phyloP scores from a whole-genome alignment of 1,284 basidiomycete species.

The Apiotrichum siamense region DNA sequence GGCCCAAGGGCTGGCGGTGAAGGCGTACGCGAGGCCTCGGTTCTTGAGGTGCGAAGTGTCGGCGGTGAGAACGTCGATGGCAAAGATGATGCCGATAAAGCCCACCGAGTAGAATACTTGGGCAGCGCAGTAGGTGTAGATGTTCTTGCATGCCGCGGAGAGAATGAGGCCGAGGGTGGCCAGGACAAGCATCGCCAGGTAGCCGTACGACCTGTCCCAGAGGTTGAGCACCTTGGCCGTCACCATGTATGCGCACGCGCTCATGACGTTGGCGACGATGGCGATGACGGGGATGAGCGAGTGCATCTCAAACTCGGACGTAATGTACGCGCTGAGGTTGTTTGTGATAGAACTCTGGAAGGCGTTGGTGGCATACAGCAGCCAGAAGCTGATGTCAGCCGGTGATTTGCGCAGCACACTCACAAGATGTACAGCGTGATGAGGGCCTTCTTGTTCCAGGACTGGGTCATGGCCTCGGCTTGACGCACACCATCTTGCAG shows the following conservation, averaged over 20 bases:
- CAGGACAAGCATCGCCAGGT: constrained; percentile 22
- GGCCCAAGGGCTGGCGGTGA: constrained; percentile 46
- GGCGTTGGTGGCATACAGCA: constrained; percentile 35
- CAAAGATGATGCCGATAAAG: constrained; percentile 43
- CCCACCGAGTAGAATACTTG: constrained; percentile 43
- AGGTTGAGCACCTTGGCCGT: constrained; percentile 37
- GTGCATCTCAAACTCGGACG: constrained; percentile 29
- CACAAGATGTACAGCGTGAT: constrained; percentile 28
- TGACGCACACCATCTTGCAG: constrained; percentile 30
- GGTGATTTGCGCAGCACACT: constrained; percentile 8
- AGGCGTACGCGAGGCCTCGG: constrained; percentile 46
- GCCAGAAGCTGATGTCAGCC: constrained; percentile 33
- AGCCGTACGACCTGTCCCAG: constrained; percentile 33
- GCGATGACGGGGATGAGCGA: constrained; percentile 39
- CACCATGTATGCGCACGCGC: constrained; percentile 33
- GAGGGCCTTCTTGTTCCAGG: constrained; percentile 30
- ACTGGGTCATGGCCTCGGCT: constrained; percentile 31
- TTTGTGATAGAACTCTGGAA: constrained; percentile 37
- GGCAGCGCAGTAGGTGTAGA: constrained; percentile 34
- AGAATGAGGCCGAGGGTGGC: constrained; percentile 38
- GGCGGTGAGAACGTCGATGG: constrained; percentile 47
- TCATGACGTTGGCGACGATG: constrained; percentile 34
- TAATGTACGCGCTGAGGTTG: constrained; percentile 32
- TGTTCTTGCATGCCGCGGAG: constrained; percentile 32
- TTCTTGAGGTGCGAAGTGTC: constrained; percentile 45